phyloP scores from a whole-genome alignment of 192 early-diverging fungal genomes.

The Coemansia sp. region DNA sequence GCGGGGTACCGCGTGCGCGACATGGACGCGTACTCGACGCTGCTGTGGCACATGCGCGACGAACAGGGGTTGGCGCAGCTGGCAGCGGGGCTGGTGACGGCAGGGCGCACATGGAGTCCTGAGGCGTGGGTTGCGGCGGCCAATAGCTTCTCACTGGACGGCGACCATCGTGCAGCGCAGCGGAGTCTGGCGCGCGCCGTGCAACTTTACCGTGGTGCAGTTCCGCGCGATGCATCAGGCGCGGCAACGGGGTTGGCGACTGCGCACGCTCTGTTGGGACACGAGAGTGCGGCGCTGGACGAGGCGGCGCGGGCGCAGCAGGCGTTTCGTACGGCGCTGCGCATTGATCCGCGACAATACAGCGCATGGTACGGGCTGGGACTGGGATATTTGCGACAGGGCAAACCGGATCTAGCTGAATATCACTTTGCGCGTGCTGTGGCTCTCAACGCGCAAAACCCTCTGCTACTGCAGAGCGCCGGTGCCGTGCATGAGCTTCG shows the following conservation, averaged over 20 bases:
- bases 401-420: conserved; percentile 70
- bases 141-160: conserved; percentile 71
- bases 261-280: conserved; percentile 81
- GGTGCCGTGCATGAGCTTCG: conserved; percentile 71
- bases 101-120: conserved; percentile 64
- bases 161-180: conserved; percentile 73
- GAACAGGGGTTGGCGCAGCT: conserved; percentile 70
- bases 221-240: conserved; percentile 30
- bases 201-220: conserved; percentile 49
- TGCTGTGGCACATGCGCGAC: conserved; percentile 80
- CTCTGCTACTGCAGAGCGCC: conserved; percentile 67
- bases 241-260: conserved; percentile 55
- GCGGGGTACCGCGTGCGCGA: conserved; percentile 73
- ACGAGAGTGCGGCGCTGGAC: conserved; percentile 74
- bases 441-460: conserved; percentile 69
- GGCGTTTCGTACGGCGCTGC: conserved; percentile 70
- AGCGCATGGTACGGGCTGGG: conserved; percentile 89
- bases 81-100: conserved; percentile 70
- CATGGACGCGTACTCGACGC: conserved; percentile 84
- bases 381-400: conserved; percentile 65
- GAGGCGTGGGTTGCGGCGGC: conserved; percentile 81
- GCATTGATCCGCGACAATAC: conserved; percentile 73
- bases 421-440: conserved; percentile 72
- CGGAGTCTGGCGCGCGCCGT: conserved; percentile 76
- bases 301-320: conserved; percentile 73